phyloP scores from a whole-genome alignment of 2,329 filamentous ascomycete species.

The Ophiognomonia clavigignenti-juglandacearum region DNA sequence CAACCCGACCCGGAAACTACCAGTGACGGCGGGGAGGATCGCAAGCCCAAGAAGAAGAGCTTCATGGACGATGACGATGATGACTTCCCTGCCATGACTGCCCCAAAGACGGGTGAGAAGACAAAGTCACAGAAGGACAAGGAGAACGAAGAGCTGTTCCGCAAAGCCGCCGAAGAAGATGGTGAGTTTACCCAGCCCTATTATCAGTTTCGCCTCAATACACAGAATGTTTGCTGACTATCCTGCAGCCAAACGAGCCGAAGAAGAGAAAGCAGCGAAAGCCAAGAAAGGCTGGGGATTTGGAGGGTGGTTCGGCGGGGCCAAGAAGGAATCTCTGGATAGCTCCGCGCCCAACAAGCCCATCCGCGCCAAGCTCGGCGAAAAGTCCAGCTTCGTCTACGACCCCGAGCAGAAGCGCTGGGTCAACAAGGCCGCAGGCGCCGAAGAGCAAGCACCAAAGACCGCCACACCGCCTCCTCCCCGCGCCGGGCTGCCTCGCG shows the following conservation, averaged over 20 bases:
- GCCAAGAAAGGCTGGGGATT: constrained; percentile 74
- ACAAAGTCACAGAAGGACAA: constrained; percentile 65
- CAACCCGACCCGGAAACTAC: constrained; percentile 43
- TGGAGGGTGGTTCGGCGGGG: constrained; percentile 76
- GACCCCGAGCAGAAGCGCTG: constrained; percentile 96
- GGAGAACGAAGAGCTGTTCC: constrained; percentile 81
- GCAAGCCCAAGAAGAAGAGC: constrained; percentile 67
- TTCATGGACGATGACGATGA: constrained; percentile 81
- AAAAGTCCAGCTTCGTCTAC: constrained; percentile 88
- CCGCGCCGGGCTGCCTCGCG: constrained; percentile 44
- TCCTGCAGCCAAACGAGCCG: constrained; percentile 55
- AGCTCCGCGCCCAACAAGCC: constrained; percentile 50
- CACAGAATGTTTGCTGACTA: constrained; percentile 7
- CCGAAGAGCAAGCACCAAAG: constrained; percentile 54
- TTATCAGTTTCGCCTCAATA: not conserved
- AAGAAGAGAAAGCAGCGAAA: constrained; percentile 43
- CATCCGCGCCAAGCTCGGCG: constrained; percentile 90
- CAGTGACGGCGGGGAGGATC: constrained; percentile 43
- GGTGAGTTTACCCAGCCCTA: constrained; percentile 39
- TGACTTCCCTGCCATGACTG: constrained; percentile 49
- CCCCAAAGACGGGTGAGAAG: constrained; percentile 48
- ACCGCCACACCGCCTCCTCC: constrained; percentile 77
- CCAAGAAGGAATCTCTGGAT: constrained; percentile 56
- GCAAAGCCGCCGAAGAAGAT: constrained; percentile 74
- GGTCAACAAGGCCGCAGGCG: constrained; percentile 90